Evolutionary conservation across 2,329 filamentous ascomycete genomes (phyloP), one percentile per base, ranked within the genome.

Genomic region (Hymenoscyphus occultus): DNA sequence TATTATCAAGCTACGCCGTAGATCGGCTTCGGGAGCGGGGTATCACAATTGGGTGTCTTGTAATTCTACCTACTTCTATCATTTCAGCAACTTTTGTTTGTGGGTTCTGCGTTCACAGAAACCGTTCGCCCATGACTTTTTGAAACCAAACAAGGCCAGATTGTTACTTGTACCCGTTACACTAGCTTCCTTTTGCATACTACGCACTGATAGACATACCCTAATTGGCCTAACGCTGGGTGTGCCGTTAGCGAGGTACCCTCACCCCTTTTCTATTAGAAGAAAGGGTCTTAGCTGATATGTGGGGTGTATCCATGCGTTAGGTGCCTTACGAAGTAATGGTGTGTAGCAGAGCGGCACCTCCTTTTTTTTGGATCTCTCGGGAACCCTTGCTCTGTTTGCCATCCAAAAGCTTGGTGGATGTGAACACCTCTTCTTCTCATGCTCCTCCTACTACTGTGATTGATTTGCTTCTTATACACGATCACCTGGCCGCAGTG

Each of bases 1-100:
- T 10, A 54, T 54, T n/a, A 54, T 54, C 48, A 54, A 54, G 48
- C 48, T 54, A 54, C 48, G 45, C 45, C 48, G 48, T 54, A 54
- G 48, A 54, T 54, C 48, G 3, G 7, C 48, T 54, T 54, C 48
- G 48, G 48, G 48, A 54, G 48, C 48, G 48, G 48, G 48, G 48
- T 54, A 28, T 54, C 48, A 54, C 48, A 22, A 22, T 22, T 5
- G 19, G 48, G 19, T 28, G 22, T 54, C n/a, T 28, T 13, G 28
- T 28, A 28, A 28, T 28, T 28, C 28, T 28, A 28, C 28, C 28
- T 3, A 35, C 5, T 35, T 35, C 48, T 54, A 28, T 54, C 48
- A 54, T 54, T 54, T 54, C 48, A 54, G 19, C 19, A 51, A 48
- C 45, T 51, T 54, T 51, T 54, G 48, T 54, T 54, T 28, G 48